phyloP scores from a whole-genome alignment of 805 yeast species.

The Lachancea quebecensis region DNA sequence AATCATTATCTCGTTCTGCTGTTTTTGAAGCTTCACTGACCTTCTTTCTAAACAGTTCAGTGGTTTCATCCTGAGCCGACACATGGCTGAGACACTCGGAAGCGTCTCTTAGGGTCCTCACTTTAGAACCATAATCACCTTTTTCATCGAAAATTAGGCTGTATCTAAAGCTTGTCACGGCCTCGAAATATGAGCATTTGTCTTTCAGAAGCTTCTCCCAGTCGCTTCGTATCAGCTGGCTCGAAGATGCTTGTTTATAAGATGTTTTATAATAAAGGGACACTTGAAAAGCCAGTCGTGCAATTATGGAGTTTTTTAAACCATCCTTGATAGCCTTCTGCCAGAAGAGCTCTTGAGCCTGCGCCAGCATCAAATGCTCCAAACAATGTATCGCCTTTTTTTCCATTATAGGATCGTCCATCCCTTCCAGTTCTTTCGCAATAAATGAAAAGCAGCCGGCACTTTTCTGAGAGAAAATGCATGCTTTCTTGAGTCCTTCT shows the following conservation, averaged over 20 bases:
- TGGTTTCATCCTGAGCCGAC: conserved; percentile 35
- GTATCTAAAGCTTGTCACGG: conserved; percentile 62
- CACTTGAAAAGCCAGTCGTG: conserved; percentile 60
- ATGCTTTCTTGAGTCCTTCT: conserved; percentile 56
- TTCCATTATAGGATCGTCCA: conserved; percentile 33
- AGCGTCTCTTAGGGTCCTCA: conserved; percentile 40
- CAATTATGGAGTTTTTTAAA: conserved; percentile 50
- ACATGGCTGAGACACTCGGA: conserved; percentile 33
- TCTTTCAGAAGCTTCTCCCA: conserved; percentile 58
- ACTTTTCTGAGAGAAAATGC: conserved; percentile 58
- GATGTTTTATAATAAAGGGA: conserved; percentile 49
- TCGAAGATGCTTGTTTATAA: conserved; percentile 35
- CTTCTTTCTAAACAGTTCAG: conserved; percentile 38
- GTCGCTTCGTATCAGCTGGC: conserved; percentile 48
- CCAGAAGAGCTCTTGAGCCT: conserved; percentile 87
- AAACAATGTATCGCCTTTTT: conserved; percentile 45
- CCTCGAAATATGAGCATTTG: conserved; percentile 59
- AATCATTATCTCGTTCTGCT: conserved; percentile 74
- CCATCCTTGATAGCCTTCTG: conserved; percentile 45
- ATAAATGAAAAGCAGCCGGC: conserved; percentile 57
- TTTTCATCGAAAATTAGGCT: conserved; percentile 35
- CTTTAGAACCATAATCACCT: conserved; percentile 62
- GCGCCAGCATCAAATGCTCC: conserved; percentile 56
- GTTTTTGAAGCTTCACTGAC: conserved; percentile 41
- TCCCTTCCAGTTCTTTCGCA: conserved; percentile 13